phyloP scores from a whole-genome alignment of 306 rosid genomes.

The Cicer pinnatifidum region DNA sequence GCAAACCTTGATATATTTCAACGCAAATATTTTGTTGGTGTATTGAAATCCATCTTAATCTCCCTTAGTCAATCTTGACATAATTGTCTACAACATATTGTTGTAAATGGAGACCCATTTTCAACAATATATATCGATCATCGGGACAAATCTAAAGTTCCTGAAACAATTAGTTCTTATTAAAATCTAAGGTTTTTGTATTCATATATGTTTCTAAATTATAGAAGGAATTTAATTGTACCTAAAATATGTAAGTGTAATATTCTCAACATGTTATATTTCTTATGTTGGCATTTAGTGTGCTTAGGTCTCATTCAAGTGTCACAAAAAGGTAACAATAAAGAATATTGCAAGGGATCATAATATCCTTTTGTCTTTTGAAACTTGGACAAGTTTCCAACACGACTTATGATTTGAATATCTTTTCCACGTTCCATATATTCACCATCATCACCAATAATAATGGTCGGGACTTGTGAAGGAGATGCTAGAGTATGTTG shows the following conservation, averaged over 20 bases:
- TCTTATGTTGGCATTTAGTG: background rate
- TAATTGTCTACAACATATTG: background rate
- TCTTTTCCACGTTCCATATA: background rate
- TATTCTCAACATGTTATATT: background rate
- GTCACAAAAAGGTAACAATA: background rate
- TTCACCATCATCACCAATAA: background rate
- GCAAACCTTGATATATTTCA: background rate
- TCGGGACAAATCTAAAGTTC: background rate
- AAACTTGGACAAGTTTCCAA: background rate
- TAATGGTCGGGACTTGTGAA: background rate
- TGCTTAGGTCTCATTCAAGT: background rate
- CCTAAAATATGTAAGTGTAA: background rate
- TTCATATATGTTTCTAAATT: background rate
- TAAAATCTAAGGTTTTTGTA: background rate
- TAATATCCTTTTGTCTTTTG: background rate
- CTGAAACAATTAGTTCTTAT: accelerated
- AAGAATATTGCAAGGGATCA: background rate
- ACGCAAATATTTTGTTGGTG: background rate
- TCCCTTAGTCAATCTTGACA: background rate
- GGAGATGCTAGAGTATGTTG: background rate
- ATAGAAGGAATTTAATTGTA: background rate
- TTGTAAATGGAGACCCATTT: background rate
- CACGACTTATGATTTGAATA: background rate
- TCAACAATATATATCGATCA: background rate
- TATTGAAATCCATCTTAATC: background rate